Base-by-base conservation (phyloP, 2,329 filamentous ascomycete genomes). In the Aspergillus tamarii region DNA sequence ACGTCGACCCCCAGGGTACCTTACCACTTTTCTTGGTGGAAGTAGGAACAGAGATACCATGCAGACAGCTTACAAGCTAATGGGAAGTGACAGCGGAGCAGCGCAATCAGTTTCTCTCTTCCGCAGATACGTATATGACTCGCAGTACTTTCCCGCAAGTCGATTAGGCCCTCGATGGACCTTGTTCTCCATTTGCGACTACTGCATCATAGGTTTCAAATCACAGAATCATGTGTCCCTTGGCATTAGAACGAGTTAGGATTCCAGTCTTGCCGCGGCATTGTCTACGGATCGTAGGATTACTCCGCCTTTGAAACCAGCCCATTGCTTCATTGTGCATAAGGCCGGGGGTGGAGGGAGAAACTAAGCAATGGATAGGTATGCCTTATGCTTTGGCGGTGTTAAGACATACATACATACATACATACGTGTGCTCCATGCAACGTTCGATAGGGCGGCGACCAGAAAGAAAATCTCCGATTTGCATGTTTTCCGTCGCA, bases 391-490 rank as follows among this genome's bases (percentile, higher is more conserved):
- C 41, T 57, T 53, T 57, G 56, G 64, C 39, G 60, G 60, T 63
- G 60, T 61, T 65, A 63, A 48, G 55, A 61, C 60, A 64, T 64
- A 62, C 59, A 60, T 45, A 43, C 19, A 21, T 43, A 45, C n/a
- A 21, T 45, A 45, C 43, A 48, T 55, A 55, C 52, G 52, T 67
- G 58, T 52, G 57, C 61, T 58, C 45, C 52, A 54, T 57, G 46
- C 57, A 45, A 55, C 60, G 19, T 48, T 58, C 55, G 48, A 63
- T 45, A 59, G 50, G 48, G 52, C 32, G 30, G 34, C 54, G 34
- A 21, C 60, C 41, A 63, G 52, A 41, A 65, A 43, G 53, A 54
- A 67, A 67, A 65, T 67, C 58, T 67, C 65, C 65, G 65, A 67
- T 63, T 59, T 62, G 65, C 62, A 62, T 59, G 58, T 23, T 41